Evolutionary conservation across 148 eudicot genomes (phyloP).

Genomic region (Camellia lanceoleosa): DNA sequence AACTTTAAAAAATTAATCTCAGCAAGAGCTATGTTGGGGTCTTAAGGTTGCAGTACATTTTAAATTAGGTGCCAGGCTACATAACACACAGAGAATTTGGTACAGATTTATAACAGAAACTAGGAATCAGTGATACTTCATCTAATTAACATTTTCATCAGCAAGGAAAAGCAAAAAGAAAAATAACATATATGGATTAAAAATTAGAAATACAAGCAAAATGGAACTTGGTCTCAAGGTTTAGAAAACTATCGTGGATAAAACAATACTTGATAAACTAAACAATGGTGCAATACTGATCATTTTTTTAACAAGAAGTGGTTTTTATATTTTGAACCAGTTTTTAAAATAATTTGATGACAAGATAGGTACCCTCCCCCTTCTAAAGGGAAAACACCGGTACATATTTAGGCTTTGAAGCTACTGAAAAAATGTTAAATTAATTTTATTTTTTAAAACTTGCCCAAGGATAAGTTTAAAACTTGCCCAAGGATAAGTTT

Average conservation of each 20-base stretch:
- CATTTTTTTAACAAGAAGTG: neutral
- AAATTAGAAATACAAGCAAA: neutral
- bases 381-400: neutral
- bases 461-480: neutral
- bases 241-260: neutral
- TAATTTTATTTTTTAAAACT: neutral
- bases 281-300: neutral
- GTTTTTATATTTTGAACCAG: neutral
- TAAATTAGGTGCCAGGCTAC: neutral
- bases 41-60: neutral
- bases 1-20: neutral
- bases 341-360: too few relatives aligned
- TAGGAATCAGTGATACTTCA: neutral
- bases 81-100: neutral
- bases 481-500: neutral
- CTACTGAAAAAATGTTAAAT: neutral
- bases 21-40: neutral
- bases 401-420: neutral
- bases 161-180: neutral
- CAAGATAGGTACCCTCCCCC: neutral
- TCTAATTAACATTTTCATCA: neutral
- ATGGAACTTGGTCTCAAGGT: neutral
- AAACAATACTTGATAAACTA: neutral
- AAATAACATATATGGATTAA: neutral
- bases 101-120: neutral